Evolutionary conservation across 2,329 filamentous ascomycete species (phyloP).

Genomic region (Dryadomyces quercivorus): DNA sequence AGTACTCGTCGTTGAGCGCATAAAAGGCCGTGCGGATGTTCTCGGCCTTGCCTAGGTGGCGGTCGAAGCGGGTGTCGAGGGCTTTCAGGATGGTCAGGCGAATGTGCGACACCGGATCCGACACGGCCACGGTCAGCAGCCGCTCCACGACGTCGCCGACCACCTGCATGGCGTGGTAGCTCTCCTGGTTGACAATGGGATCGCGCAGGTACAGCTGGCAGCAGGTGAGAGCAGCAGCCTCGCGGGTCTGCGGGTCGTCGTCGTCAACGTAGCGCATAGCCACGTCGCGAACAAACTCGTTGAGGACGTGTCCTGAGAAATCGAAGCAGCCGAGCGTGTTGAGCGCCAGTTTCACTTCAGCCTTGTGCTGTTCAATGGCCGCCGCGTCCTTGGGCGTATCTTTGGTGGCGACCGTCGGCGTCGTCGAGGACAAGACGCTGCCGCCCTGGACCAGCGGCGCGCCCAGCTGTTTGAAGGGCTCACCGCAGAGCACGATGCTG

Average conservation of each 20-base stretch:
- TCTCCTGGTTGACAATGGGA: constrained; percentile 95
- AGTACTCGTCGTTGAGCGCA: constrained; percentile 89
- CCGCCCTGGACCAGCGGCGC: constrained; percentile 46
- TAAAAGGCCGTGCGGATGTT: constrained; percentile 95
- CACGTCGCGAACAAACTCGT: constrained; percentile 97
- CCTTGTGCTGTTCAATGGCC: constrained; percentile 67
- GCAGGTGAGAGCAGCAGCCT: constrained; percentile 89
- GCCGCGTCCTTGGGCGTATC: constrained; percentile 68
- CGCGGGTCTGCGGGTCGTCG: constrained; percentile 83
- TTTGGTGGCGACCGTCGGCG: constrained; percentile 46
- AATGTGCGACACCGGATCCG: constrained; percentile 82
- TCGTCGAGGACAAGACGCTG: constrained; percentile 1
- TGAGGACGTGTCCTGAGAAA: constrained; percentile 82
- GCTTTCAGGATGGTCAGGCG: constrained; percentile 78
- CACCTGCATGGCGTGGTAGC: constrained; percentile 90
- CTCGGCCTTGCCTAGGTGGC: constrained; percentile 92
- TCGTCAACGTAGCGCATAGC: constrained; percentile 97
- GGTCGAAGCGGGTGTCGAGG: constrained; percentile 86
- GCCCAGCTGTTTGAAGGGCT: constrained; percentile 83
- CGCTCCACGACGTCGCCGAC: constrained; percentile 98
- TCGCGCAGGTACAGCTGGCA: constrained; percentile 96
- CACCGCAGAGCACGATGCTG: constrained; percentile 83
- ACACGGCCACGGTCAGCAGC: constrained; percentile 85
- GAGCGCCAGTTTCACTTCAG: constrained; percentile 83
- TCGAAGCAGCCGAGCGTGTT: constrained; percentile 98